These are phyloP conservation scores for Saccharata proteae DNA, from an alignment of 2,329 filamentous ascomycete species.

Conservation along the genomic window DNA sequence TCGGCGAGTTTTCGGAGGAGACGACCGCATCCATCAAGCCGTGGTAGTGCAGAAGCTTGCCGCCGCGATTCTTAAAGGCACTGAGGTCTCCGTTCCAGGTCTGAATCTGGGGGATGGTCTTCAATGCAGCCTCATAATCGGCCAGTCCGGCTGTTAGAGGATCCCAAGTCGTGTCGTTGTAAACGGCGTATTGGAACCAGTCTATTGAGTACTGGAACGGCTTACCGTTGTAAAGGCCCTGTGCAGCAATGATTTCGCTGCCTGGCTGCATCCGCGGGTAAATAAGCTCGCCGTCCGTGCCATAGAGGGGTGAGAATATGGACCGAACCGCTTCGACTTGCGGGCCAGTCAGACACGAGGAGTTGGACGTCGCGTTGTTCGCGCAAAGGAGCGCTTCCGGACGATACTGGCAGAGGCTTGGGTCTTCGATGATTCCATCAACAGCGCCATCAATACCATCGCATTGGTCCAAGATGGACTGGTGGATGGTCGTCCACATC, in stretches of 20 bases:
- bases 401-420: constrained; percentile 31
- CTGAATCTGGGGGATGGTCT: constrained; percentile 26
- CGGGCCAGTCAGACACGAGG: constrained; percentile 30
- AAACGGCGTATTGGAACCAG: constrained; percentile 39
- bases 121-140: too few species aligned
- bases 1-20: constrained; percentile 30
- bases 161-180: constrained; percentile 33
- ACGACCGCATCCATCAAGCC: constrained; percentile 34
- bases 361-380: constrained; percentile 20
- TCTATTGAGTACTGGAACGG: constrained; percentile 33
- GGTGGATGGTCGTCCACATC: constrained; percentile 31
- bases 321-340: constrained; percentile 34
- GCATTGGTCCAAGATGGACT: constrained; percentile 36
- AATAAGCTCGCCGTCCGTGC: constrained; percentile 32
- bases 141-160: constrained; percentile 23
- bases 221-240: constrained; percentile 19
- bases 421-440: constrained; percentile 38
- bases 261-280: constrained; percentile 42
- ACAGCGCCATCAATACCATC: constrained; percentile 36
- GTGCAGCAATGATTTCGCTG: constrained; percentile 22
- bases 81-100: constrained; percentile 31
- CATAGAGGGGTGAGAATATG: constrained; percentile 31
- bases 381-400: constrained; percentile 28
- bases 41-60: constrained; percentile 37
- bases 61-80: constrained; percentile 24